phyloP scores from a whole-genome alignment of 1,284 basidiomycete species.

The Leccinum angustisporum region DNA sequence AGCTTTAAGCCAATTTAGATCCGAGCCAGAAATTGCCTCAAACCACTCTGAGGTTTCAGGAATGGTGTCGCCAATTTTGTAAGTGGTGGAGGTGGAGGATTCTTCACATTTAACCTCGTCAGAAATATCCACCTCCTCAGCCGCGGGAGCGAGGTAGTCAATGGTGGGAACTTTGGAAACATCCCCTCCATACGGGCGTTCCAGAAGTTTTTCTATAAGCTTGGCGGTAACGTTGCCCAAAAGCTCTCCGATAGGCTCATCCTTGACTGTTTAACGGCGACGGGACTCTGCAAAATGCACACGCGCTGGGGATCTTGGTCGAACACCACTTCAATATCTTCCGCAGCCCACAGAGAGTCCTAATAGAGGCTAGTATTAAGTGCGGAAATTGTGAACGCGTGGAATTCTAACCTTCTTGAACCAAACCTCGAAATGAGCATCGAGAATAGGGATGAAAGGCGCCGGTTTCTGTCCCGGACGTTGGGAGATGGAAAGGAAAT shows the following conservation, averaged over 20 bases:
- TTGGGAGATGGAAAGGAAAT: slow-evolving; percentile 93
- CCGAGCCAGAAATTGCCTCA: slow-evolving; percentile 77
- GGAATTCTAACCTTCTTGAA: slow-evolving; percentile 83
- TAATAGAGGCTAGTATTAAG: slow-evolving; percentile 35
- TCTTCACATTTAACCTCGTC: slow-evolving; percentile 51
- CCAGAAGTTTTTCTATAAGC: slow-evolving; percentile 81
- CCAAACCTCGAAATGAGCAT: slow-evolving; percentile 93
- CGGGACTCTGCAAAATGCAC: slow-evolving; percentile 95
- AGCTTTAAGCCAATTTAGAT: slow-evolving; percentile 86
- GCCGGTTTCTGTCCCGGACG: slow-evolving; percentile 97
- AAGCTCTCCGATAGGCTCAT: slow-evolving; percentile 92
- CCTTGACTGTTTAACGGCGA: slow-evolving; percentile 87
- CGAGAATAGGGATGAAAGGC: slow-evolving; percentile 97
- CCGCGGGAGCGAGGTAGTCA: slow-evolving; percentile 81
- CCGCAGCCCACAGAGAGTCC: slow-evolving; percentile 97
- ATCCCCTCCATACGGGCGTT: slow-evolving; percentile 81
- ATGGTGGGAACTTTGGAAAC: slow-evolving; percentile 74
- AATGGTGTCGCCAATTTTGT: slow-evolving; percentile 54
- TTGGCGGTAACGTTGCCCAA: slow-evolving; percentile 83
- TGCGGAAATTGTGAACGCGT: slow-evolving; percentile 3
- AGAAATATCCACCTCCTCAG: slow-evolving; percentile 39
- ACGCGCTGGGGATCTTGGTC: slow-evolving; percentile 98
- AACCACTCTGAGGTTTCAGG: slow-evolving; percentile 79
- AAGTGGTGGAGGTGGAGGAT: slow-evolving; percentile 50
- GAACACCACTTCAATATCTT: slow-evolving; percentile 98